These are phyloP conservation scores for Salicornia ramosissima DNA, from an alignment of 148 eudicot species.

Conservation along the genomic window DNA sequence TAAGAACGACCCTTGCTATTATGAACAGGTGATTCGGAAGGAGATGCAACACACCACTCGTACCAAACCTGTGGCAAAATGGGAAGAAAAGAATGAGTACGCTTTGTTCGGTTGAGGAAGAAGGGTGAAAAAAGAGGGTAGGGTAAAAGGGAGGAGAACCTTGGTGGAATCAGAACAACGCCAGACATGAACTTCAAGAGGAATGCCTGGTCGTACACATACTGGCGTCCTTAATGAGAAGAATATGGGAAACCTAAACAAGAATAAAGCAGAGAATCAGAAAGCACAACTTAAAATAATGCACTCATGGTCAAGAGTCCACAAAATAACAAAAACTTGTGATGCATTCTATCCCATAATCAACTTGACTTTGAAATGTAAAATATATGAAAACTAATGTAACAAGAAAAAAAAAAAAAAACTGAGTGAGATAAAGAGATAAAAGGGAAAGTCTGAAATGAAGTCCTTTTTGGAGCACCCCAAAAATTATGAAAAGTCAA, in stretches of 20 bases:
- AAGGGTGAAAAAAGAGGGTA: not conserved
- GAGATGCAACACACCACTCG: conserved; percentile 79
- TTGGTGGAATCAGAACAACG: conserved; percentile 81
- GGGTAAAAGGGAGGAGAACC: conserved; percentile 30
- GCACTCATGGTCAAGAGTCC: not conserved
- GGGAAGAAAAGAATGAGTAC: not conserved
- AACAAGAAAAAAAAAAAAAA: too few species aligned
- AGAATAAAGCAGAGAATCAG: conserved; percentile 12
- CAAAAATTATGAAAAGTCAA: too few species aligned
- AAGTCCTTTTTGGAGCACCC: too few species aligned
- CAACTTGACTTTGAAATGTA: too few species aligned
- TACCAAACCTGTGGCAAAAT: conserved; percentile 73
- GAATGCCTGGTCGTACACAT: conserved; percentile 47
- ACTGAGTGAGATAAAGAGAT: not conserved
- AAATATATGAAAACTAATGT: too few species aligned
- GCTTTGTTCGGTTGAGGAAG: not conserved
- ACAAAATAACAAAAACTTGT: not conserved
- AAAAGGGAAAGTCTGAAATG: not conserved
- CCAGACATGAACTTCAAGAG: conserved; percentile 80
- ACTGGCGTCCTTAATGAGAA: conserved; percentile 79
- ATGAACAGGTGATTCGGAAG: conserved; percentile 66
- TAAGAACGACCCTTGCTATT: conserved; percentile 87
- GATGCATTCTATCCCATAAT: not conserved
- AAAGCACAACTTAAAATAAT: not conserved
- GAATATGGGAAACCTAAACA: conserved; percentile 85